Evolutionary conservation across 306 rosid genomes (phyloP), one percentile per base, ranked within the genome.

Genomic region (Prunus mongolica): DNA sequence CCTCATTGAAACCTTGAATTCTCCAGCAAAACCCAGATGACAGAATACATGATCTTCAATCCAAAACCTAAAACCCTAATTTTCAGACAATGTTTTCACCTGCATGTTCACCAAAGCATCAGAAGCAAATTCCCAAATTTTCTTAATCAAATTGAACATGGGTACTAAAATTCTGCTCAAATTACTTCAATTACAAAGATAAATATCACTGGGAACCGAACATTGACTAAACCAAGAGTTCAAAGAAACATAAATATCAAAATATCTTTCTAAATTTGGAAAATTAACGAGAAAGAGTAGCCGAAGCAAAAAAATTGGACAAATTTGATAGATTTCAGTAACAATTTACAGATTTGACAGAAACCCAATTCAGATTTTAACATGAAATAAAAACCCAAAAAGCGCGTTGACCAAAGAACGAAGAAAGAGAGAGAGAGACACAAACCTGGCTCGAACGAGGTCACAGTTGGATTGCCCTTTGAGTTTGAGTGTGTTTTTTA

Each of bases 11-110:
- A 72, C 72, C 63, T 79, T 45, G 79, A 78, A 73, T 79, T 32
- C 76, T 76, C 72, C 71, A 78, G 60, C 86, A 84, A 84, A 84
- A 73, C 74, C 84, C 69, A 85, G 54, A 65, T 62, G 64, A 88
- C 82, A 80, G 49, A 65, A 76, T 56, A 79, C 75, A 78, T 45
- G 69, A 80, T 71, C 85, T 82, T 68, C 72, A 74, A 81, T 76
- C 82, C 56, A 67, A 79, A 84, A 72, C 81, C 86, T 72, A 73
- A 83, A 90, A 81, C 89, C 96, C 89, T 83, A 86, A 82, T 78
- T 80, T 83, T 83, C 86, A 15, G 67, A 75, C 54, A 73, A 52
- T 3, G 72, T 30, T 52, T 56, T 41, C 70, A 84, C 80, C 90
- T 77, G 84, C 57, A 73, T 24, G 75, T 83, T 82, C 67, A 82